Evolutionary conservation across 2,329 filamentous ascomycete species (phyloP).

Genomic region (Aspergillus awamori): DNA sequence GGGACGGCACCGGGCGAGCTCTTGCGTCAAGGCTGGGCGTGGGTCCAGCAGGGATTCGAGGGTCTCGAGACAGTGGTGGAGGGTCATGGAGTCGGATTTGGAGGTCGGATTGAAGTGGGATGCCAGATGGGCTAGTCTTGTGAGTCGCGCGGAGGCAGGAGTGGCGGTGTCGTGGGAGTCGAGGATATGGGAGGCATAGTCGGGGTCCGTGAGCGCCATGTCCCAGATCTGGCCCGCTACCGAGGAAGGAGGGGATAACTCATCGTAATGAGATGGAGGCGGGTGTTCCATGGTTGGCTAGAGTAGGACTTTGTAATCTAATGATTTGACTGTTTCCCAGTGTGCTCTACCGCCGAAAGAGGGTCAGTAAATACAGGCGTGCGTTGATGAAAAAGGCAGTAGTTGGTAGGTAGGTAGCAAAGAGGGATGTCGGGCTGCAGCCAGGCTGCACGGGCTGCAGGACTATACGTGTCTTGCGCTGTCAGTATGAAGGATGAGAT

Average conservation of each 20-base stretch:
- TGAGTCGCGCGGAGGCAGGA: conserved; percentile 29
- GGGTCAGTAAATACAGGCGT: not conserved
- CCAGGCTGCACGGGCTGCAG: conserved; percentile 8
- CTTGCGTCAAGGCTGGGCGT: conserved; percentile 23
- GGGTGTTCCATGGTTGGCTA: conserved; percentile 14
- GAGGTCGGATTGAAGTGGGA: conserved; percentile 29
- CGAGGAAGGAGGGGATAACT: conserved; percentile 26
- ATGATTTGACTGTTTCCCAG: not conserved
- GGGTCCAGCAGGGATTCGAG: conserved; percentile 39
- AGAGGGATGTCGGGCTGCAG: not conserved
- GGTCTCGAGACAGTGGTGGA: conserved; percentile 42
- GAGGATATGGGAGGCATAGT: conserved; percentile 9
- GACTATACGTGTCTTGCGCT: conserved; percentile 1
- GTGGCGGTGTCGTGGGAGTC: conserved; percentile 6
- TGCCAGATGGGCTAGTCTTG: conserved; percentile 36
- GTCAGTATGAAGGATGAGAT: not conserved
- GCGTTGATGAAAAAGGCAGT: not conserved
- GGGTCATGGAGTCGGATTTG: conserved; percentile 31
- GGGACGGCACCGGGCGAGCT: conserved; percentile 24
- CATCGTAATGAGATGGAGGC: conserved; percentile 6
- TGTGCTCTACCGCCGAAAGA: not conserved
- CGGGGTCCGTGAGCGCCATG: conserved; percentile 12
- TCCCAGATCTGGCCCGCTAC: conserved; percentile 31
- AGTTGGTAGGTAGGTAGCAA: not conserved
- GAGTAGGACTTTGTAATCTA: not conserved